Evolutionary conservation across 306 rosid species (phyloP).

Genomic region (Ziziphus jujuba): DNA sequence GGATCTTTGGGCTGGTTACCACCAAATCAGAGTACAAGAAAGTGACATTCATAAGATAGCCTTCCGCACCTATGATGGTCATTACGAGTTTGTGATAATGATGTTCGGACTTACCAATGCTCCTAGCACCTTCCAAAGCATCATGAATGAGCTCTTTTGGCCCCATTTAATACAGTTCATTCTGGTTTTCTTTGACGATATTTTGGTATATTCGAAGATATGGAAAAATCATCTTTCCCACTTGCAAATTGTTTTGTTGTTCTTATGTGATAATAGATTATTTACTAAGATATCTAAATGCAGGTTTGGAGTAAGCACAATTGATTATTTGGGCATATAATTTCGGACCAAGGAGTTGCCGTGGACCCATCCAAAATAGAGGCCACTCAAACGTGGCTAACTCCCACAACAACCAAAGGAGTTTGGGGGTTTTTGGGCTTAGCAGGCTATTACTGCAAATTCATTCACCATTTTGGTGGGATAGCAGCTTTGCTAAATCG

Average conservation of each 20-base stretch:
- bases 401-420: not conserved
- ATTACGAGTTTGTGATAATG: constrained; percentile 18
- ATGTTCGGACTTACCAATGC: constrained; percentile 5
- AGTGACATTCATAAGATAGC: not conserved
- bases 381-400: not conserved
- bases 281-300: not conserved
- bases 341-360: not conserved
- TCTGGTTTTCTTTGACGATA: constrained; percentile 12
- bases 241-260: not conserved
- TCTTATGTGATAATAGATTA: not conserved
- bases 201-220: not conserved
- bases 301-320: not conserved
- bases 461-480: too few relatives aligned
- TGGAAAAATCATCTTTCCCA: not conserved
- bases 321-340: constrained; percentile 1
- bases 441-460: too few relatives aligned
- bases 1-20: not conserved
- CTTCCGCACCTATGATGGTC: not conserved
- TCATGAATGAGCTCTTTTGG: not conserved
- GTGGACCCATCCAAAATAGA: not conserved
- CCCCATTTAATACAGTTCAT: not conserved
- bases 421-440: not conserved
- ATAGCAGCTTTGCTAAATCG: not conserved
- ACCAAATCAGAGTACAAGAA: not conserved
- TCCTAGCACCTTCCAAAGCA: not conserved